A percentile compares a stretch with the other conserved stretches of the same genome.
phyloP scores from a whole-genome alignment of 345 rosid genomes.

The Acer yangbiense region DNA sequence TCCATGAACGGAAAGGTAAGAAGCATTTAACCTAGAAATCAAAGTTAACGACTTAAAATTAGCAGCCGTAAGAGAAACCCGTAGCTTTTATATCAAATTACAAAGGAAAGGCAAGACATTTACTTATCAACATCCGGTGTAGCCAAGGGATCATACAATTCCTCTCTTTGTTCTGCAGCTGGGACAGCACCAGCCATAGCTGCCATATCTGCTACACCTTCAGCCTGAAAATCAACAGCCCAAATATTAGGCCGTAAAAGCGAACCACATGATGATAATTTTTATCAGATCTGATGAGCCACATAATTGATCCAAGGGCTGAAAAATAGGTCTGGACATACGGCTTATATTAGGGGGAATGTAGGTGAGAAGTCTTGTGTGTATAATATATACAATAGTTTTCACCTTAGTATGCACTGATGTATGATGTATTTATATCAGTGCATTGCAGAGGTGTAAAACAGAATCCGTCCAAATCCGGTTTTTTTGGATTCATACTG shows the following conservation, averaged over 20 bases:
- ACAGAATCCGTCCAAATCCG: too few species aligned
- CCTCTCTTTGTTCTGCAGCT: slow-evolving; percentile 67
- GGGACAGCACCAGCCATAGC: slow-evolving; percentile 48
- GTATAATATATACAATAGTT: too few species aligned
- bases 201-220: slow-evolving; percentile 64
- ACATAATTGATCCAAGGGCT: too few species aligned
- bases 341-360: too few species aligned
- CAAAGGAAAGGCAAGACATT: slow-evolving; percentile 12
- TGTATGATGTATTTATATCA: too few species aligned
- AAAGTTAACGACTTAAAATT: slow-evolving; percentile 22
- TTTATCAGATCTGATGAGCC: too few species aligned
- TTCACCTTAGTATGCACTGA: too few species aligned
- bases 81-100: not conserved
- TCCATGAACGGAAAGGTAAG: slow-evolving; percentile 79
- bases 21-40: slow-evolving; percentile 67
- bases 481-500: too few species aligned
- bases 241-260: not conserved
- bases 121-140: slow-evolving; percentile 89
- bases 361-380: too few species aligned
- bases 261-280: too few species aligned
- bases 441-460: too few species aligned
- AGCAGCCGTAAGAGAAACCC: slow-evolving; percentile 14
- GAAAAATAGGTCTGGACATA: too few species aligned
- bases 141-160: slow-evolving; percentile 76
- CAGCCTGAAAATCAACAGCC: slow-evolving; percentile 49